Evolutionary conservation across 2,329 filamentous ascomycete genomes (phyloP).

Genomic region (Drechslerella stenobrocha): DNA sequence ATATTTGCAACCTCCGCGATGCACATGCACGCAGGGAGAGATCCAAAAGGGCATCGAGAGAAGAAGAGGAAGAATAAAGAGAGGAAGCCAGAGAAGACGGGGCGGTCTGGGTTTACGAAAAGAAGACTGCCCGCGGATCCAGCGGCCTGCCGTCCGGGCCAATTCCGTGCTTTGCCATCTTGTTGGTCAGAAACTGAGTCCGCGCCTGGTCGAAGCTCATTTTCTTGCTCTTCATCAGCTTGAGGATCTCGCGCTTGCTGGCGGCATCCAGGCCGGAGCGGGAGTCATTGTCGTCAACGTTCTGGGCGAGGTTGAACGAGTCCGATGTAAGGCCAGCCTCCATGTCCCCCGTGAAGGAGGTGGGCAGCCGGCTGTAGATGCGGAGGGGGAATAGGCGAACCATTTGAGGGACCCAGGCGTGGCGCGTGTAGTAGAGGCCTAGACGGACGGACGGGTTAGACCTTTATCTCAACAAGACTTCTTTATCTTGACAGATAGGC

Average conservation of each 20-base stretch:
- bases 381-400: conserved; percentile 61
- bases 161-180: conserved; percentile 85
- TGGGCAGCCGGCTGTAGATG: conserved; percentile 74
- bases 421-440: conserved; percentile 79
- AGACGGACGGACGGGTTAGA: conserved; percentile 14
- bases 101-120: conserved; percentile 22
- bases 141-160: conserved; percentile 81
- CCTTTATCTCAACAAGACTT: conserved; percentile 35
- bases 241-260: conserved; percentile 78
- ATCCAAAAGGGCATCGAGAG: neutral
- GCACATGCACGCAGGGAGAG: conserved; percentile 1
- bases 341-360: conserved; percentile 78
- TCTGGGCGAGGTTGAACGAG: conserved; percentile 79
- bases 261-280: conserved; percentile 78
- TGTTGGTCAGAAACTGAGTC: conserved; percentile 78
- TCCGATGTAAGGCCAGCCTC: conserved; percentile 77
- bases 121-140: conserved; percentile 84
- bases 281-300: conserved; percentile 76
- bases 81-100: neutral
- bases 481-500: neutral
- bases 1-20: conserved; percentile 3
- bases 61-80: neutral
- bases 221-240: conserved; percentile 83
- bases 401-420: conserved; percentile 72
- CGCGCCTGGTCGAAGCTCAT: conserved; percentile 90